Base-by-base conservation (phyloP, 2,329 filamentous ascomycete species). In the Aspergillus puulaauensis region DNA sequence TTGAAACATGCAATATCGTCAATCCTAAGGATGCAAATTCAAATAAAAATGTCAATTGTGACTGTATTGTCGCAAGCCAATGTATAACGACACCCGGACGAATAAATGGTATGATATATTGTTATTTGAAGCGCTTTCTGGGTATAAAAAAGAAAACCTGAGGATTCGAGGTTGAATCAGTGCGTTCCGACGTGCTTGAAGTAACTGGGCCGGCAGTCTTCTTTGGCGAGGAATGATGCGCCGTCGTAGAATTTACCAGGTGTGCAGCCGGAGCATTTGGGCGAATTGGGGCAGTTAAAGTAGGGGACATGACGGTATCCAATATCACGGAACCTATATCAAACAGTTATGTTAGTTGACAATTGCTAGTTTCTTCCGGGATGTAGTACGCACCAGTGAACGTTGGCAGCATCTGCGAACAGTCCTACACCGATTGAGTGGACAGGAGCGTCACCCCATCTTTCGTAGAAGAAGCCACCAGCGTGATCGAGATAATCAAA, bases 251-350 rank as follows among this genome's bases (percentile, higher is more conserved):
- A 90, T 58, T 89, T 86, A 50, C 93, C 95, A 0, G 90, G 85
- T n/a, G 87, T 83, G 73, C 93, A 98, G 64, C 90, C 91, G 64
- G 84, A 88, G 74, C 93, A 98, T 76, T 98, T 98, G 50, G 91
- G 90, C 53, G 90, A 96, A 77, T 96, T 98, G 61, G 95, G 95
- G 73, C 95, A 99, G 79, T 99, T 99, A 83, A 96, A 96, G 79
- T 96, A 99, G 46, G 95, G 95, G 54, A 98, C 93, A 68, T 99
- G 95, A 70, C 97, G 92, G 78, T 99, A 99, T 57, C 95, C 95
- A 65, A 99, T 98, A 73, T 99, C 95, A 54, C 93, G 93, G 88
- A 99, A 99, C 93, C 93, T 96, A 62, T 6, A 56, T 8, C 6
- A 41, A 45, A 19, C 1, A n/a, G 44, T 41, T 60, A 11, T 55